A percentile compares a stretch with the other conserved stretches of the same genome.
Evolutionary conservation across 352 stramenopile species (phyloP).

Genomic region (Pythium chondricola): DNA sequence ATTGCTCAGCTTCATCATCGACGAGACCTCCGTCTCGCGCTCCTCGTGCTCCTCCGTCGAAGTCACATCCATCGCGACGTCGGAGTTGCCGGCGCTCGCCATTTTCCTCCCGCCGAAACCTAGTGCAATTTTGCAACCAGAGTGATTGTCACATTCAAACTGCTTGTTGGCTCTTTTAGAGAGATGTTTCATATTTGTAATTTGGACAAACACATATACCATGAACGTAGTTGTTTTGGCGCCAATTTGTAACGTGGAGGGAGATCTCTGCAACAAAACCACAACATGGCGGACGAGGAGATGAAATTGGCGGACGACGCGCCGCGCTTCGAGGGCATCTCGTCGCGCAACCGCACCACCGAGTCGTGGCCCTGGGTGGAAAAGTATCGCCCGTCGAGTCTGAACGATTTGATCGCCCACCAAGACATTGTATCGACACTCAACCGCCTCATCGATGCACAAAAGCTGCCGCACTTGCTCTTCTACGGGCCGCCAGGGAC

Average conservation of each 20-base stretch:
- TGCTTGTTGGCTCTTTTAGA: slow-evolving; percentile 1
- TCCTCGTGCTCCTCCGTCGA: not conserved
- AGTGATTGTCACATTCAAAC: slow-evolving; percentile 11
- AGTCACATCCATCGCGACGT: slow-evolving; percentile 1
- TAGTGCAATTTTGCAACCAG: not conserved
- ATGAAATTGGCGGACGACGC: slow-evolving; percentile 56
- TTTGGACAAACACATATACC: slow-evolving; percentile 1
- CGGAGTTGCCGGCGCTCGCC: not conserved
- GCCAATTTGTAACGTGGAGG: too few species aligned
- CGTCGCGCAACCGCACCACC: slow-evolving; percentile 68
- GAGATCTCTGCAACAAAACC: not conserved
- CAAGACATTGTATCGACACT: slow-evolving; percentile 96
- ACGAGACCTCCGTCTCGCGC: slow-evolving; percentile 38
- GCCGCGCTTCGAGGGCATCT: slow-evolving; percentile 77
- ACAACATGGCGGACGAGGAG: slow-evolving; percentile 53
- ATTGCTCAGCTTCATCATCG: slow-evolving; percentile 35
- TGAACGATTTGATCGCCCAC: slow-evolving; percentile 96
- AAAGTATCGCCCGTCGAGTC: slow-evolving; percentile 94
- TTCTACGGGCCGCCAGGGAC: slow-evolving; percentile 97
- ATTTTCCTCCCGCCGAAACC: not conserved
- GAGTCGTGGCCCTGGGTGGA: slow-evolving; percentile 96
- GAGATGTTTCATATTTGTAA: not conserved
- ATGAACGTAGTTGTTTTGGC: not conserved
- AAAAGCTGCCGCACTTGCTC: slow-evolving; percentile 96
- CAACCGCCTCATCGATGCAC: slow-evolving; percentile 93